phyloP scores from a whole-genome alignment of 2,329 filamentous ascomycete genomes.

The Xenosphaeropsis pyriputrescens region DNA sequence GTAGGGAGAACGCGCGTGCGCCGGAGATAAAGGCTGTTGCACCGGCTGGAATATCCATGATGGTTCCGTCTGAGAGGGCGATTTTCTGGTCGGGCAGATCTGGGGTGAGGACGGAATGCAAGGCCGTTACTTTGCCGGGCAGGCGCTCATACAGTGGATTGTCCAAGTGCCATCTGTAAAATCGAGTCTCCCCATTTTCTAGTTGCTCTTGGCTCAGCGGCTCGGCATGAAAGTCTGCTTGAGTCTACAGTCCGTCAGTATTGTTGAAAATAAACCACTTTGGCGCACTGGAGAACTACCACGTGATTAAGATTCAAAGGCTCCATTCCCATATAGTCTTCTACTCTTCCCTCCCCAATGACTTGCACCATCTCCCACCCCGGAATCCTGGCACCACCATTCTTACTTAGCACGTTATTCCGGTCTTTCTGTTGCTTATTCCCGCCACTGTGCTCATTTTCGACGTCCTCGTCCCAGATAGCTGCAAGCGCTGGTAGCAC shows the following conservation, averaged over 20 bases:
- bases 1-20: conserved; percentile 10
- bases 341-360: conserved; percentile 5
- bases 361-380: conserved; percentile 1
- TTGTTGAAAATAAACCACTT: not conserved
- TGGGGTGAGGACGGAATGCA: conserved; percentile 11
- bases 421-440: conserved; percentile 1
- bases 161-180: conserved; percentile 18
- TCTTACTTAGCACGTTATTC: conserved; percentile 3
- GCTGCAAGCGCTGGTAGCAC: conserved; percentile 2
- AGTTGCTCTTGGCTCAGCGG: conserved; percentile 5
- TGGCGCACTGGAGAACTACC: not conserved
- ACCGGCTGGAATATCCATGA: conserved; percentile 10
- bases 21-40: conserved; percentile 15
- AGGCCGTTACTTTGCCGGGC: conserved; percentile 13
- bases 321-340: conserved; percentile 3
- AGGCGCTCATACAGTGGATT: conserved; percentile 14
- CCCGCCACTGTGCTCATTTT: conserved; percentile 2
- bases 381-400: conserved; percentile 2
- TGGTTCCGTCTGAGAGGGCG: conserved; percentile 7
- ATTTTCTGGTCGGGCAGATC: conserved; percentile 12
- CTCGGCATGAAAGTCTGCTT: conserved; percentile 4
- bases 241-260: not conserved
- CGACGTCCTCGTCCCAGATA: conserved; percentile 4
- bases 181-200: conserved; percentile 10
- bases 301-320: conserved; percentile 1